These are phyloP conservation scores for Pyrrhoderma lamaoense DNA, from an alignment of 1,284 basidiomycete species.

Conservation along the genomic window DNA sequence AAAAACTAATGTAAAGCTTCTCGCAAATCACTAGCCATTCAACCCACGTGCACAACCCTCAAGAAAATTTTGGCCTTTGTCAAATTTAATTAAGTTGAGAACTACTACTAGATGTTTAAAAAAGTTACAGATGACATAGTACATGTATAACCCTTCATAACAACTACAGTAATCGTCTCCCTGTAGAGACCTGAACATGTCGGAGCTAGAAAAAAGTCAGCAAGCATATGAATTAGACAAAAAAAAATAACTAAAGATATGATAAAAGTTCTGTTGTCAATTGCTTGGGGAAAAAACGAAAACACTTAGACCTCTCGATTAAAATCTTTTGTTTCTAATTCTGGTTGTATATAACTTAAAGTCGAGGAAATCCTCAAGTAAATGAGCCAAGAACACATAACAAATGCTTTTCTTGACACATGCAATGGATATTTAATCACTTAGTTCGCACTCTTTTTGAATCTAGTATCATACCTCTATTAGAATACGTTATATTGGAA, in stretches of 20 bases:
- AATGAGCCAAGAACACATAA: too few relatives aligned
- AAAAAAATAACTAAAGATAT: conserved; percentile 1
- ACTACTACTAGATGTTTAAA: too few relatives aligned
- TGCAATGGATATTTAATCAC: too few relatives aligned
- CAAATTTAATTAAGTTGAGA: too few relatives aligned
- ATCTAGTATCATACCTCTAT: conserved; percentile 2
- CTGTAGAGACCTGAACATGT: not conserved
- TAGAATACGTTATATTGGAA: not conserved
- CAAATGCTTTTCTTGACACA: too few relatives aligned
- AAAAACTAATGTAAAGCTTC: not conserved
- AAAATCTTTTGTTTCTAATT: not conserved
- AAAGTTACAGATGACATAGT: too few relatives aligned
- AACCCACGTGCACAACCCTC: too few relatives aligned
- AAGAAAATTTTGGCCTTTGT: too few relatives aligned
- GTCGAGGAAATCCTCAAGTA: too few relatives aligned
- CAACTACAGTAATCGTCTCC: too few relatives aligned
- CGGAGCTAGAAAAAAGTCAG: conserved; percentile 12
- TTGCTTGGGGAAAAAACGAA: not conserved
- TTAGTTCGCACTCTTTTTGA: conserved; percentile 8
- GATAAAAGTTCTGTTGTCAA: not conserved
- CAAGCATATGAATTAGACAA: conserved; percentile 6
- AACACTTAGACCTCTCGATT: conserved; percentile 18
- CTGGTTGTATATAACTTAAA: too few relatives aligned
- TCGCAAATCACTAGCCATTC: not conserved
- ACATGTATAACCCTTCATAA: too few relatives aligned